Evolutionary conservation across 768 basidiomycete species (phyloP).

Genomic region (Russula emetica): DNA sequence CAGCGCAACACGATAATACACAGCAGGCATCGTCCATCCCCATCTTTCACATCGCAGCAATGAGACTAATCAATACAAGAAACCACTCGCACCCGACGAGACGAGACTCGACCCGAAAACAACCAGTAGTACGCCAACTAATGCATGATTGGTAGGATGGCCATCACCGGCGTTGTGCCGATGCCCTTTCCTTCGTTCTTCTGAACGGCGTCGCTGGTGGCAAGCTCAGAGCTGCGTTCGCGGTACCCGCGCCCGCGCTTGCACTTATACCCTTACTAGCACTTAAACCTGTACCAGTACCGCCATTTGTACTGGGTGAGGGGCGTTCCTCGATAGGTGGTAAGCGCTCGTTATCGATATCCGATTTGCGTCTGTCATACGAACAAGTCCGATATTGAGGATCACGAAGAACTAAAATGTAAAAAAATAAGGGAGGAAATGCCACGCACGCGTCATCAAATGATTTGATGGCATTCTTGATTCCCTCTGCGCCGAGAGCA

Average conservation of each 20-base stretch:
- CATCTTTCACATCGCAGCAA: neutral
- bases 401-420: neutral
- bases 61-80: neutral
- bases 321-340: conserved; percentile 49
- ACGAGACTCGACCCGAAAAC: neutral
- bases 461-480: conserved; percentile 87
- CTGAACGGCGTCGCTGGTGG: neutral
- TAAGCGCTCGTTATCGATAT: conserved; percentile 97
- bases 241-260: neutral
- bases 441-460: conserved; percentile 91
- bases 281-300: neutral
- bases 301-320: neutral
- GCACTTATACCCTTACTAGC: neutral
- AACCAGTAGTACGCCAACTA: neutral
- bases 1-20: neutral
- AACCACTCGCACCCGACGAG: neutral
- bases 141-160: neutral
- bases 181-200: conserved; percentile 8
- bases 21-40: neutral
- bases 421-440: neutral
- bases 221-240: neutral
- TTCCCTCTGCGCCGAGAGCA: conserved; percentile 86
- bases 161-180: conserved; percentile 3
- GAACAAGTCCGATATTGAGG: conserved; percentile 2
- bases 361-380: conserved; percentile 74